Evolutionary conservation across 495 filamentous ascomycete genomes (phyloP), one percentile per base, ranked within the genome.

Genomic region (Talaromyces stipitatus): DNA sequence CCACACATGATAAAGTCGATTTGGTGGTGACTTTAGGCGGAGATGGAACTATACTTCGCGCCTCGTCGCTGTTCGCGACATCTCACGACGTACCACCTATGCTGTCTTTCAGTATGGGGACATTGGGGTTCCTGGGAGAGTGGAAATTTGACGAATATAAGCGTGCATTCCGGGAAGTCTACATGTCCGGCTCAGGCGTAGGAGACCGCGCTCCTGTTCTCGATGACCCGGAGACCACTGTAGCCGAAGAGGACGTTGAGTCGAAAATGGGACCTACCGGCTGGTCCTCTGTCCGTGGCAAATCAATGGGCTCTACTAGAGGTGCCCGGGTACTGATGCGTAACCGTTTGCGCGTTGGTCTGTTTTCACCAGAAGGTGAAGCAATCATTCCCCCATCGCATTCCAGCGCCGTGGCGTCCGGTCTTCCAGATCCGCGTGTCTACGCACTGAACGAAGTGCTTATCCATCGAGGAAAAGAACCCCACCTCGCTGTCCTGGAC

Each of bases 401-500:
- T 33, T 29, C 23, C 7, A 58, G 62, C 55, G 33, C 41, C 41
- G 62, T 52, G 47, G 61, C 50, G n/a, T 16, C 23, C 11, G 47
- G 28, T 11, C 45, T n/a, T 7, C 11, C 20, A 9, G 32, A 58
- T 27, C 18, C 66, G 60, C 46, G 85, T 32, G 79, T 91, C 3
- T 92, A 95, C 66, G 94, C 94, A 50, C 89, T 97, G 74, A 98
- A 98, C 66, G 94, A 98, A 66, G 80, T 98, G 7, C 86, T 94
- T 26, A 85, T 98, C 48, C 95, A 98, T 66, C 88, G 94, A 12
- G 94, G 94, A 51, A 80, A 84, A 33, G 85, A 90, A 58, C 90
- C 94, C 0, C 94, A 98, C 70, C 81, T 98, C 2, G 88, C 90
- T 8, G 86, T 96, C 57, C 82, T 98, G 60, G 89, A 92, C 58